phyloP scores from a whole-genome alignment of 257 asterid genomes.

The Phtheirospermum japonicum region DNA sequence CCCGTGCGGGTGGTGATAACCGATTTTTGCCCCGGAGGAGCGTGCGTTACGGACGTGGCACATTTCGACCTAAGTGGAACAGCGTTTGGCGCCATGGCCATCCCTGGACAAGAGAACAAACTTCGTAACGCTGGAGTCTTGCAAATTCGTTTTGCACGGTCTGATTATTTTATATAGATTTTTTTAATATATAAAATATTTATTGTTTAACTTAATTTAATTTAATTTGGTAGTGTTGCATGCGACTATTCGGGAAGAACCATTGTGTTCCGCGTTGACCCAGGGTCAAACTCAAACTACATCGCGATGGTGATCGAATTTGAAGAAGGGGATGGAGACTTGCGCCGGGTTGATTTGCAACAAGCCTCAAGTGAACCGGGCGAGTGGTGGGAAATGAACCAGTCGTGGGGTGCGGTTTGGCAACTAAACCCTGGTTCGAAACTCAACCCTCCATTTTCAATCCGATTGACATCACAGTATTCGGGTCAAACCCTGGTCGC shows the following conservation, averaged over 20 bases:
- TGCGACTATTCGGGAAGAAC: constrained; percentile 59
- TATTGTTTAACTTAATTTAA: background rate
- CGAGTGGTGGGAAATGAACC: constrained; percentile 60
- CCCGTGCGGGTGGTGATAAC: constrained; percentile 65
- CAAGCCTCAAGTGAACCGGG: constrained; percentile 28
- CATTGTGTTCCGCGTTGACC: constrained; percentile 58
- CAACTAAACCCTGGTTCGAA: constrained; percentile 42
- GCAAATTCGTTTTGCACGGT: constrained; percentile 52
- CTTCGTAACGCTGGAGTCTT: constrained; percentile 63
- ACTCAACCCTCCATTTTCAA: constrained; percentile 54
- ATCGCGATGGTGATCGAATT: constrained; percentile 53
- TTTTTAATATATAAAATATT: background rate
- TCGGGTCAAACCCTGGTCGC: constrained; percentile 48
- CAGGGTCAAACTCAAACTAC: constrained; percentile 59
- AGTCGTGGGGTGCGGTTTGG: constrained; percentile 86
- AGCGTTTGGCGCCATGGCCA: constrained; percentile 71
- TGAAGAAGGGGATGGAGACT: constrained; percentile 71
- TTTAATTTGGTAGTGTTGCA: constrained; percentile 39
- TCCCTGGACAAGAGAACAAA: constrained; percentile 43
- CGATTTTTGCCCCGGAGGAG: constrained; percentile 68
- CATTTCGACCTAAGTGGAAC: constrained; percentile 80
- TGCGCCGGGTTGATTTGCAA: constrained; percentile 42
- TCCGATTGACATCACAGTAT: constrained; percentile 46
- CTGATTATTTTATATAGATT: background rate
- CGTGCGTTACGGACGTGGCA: constrained; percentile 41